These are phyloP conservation scores for Pseudogymnoascus sp. DNA, from an alignment of 2,329 filamentous ascomycete genomes.

Conservation along the genomic window DNA sequence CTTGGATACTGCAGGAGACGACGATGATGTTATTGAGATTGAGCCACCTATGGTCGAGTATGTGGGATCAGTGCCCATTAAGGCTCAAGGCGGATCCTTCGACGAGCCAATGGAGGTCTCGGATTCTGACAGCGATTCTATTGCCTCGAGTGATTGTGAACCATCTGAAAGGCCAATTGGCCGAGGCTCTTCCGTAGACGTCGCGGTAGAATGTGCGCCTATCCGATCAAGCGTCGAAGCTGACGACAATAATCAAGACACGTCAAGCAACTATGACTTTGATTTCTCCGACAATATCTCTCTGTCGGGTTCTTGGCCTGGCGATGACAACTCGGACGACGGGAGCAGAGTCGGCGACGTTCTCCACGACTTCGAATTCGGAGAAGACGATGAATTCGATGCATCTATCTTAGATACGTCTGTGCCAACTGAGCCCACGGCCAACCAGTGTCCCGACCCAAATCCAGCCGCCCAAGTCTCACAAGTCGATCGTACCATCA, in stretches of 20 bases:
- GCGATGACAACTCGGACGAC: neutral
- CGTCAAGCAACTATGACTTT: neutral
- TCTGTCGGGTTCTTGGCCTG: neutral
- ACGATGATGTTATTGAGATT: neutral
- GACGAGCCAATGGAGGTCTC: neutral
- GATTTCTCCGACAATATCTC: neutral
- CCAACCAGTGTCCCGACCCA: neutral
- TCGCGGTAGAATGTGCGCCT: neutral
- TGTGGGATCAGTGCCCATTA: neutral
- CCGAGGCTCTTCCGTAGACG: neutral
- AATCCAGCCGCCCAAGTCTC: neutral
- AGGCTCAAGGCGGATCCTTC: neutral
- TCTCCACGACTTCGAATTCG: too few relatives aligned
- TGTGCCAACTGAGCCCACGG: neutral
- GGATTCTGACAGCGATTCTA: neutral
- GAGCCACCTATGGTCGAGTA: neutral
- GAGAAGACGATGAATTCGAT: neutral
- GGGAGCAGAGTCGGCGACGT: neutral
- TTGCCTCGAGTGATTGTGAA: neutral
- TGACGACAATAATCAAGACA: neutral
- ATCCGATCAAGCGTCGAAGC: neutral
- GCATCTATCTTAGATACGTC: neutral
- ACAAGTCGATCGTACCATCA: neutral
- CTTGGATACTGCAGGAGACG: neutral
- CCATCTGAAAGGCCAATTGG: neutral